Percentiles rank a stretch among this genome's conserved stretches.
phyloP scores from a whole-genome alignment of 2,329 filamentous ascomycete genomes.

The Aspergillus proliferans region DNA sequence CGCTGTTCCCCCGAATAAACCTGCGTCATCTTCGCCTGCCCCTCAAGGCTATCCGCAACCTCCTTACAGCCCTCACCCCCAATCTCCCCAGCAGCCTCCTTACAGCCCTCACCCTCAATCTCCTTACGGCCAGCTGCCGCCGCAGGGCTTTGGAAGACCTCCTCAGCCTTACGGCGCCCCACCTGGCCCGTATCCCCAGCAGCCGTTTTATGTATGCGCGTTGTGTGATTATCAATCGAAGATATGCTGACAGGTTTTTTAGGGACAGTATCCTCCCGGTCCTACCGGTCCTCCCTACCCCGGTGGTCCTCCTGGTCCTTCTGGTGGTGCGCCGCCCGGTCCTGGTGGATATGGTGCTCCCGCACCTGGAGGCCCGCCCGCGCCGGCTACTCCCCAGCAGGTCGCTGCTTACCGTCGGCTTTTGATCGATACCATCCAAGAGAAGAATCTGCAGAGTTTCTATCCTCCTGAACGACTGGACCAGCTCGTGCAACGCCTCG shows the following conservation, averaged over 20 bases:
- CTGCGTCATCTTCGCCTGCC: conserved; percentile 17
- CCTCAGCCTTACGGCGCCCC: conserved; percentile 32
- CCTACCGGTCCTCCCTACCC: conserved; percentile 27
- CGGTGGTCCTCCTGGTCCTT: conserved; percentile 7
- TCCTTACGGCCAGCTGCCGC: conserved; percentile 14
- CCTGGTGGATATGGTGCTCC: conserved; percentile 18
- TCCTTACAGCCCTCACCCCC: conserved; percentile 27
- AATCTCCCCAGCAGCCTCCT: conserved; percentile 17
- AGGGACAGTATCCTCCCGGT: conserved; percentile 17
- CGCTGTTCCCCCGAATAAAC: conserved; percentile 24
- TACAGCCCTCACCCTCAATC: conserved; percentile 10
- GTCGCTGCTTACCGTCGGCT: conserved; percentile 52
- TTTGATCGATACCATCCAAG: conserved; percentile 51
- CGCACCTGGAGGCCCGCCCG: conserved; percentile 27
- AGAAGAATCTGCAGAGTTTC: conserved; percentile 54
- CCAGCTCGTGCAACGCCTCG: conserved; percentile 25
- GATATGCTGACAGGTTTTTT: conserved; percentile 3
- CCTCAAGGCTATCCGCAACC: conserved; percentile 31
- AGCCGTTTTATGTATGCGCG: conserved; percentile 29
- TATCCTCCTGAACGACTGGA: conserved; percentile 50
- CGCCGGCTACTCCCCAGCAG: conserved; percentile 44
- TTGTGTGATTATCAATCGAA: conserved; percentile 4
- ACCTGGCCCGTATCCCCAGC: conserved; percentile 28
- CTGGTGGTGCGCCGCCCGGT: conserved; percentile 10
- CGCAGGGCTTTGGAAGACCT: conserved; percentile 36